phyloP scores from a whole-genome alignment of 75 land plant species.

The Pinus albicaulis region DNA sequence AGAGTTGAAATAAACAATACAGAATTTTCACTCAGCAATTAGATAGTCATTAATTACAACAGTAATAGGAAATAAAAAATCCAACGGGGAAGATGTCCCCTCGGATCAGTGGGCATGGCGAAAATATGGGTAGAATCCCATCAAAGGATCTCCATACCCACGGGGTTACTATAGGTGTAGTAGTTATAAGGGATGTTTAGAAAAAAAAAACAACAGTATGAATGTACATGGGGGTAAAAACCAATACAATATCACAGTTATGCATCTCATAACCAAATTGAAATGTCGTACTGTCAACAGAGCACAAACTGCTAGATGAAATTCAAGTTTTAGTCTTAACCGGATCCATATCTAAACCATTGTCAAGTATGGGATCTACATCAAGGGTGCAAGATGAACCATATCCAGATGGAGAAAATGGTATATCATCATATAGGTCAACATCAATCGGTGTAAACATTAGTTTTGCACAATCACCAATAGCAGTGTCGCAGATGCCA shows the following conservation, averaged over 20 bases:
- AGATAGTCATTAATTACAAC: too few relatives aligned
- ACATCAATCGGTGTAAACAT: constrained; percentile 46
- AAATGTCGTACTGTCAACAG: constrained; percentile 43
- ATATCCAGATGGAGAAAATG: constrained; percentile 33
- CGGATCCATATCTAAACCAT: constrained; percentile 11
- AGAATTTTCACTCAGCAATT: too few relatives aligned
- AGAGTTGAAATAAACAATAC: too few relatives aligned
- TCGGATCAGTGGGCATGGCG: constrained; percentile 74
- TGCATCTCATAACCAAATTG: constrained; percentile 43
- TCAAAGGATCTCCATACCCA: constrained; percentile 68
- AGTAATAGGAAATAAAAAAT: constrained; percentile 17
- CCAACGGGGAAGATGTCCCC: constrained; percentile 54
- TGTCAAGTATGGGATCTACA: constrained; percentile 30
- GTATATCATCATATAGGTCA: constrained; percentile 37
- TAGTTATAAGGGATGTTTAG: too few relatives aligned
- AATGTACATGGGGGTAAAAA: constrained; percentile 45
- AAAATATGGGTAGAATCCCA: constrained; percentile 73
- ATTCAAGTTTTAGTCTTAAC: neutral
- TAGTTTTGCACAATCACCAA: constrained; percentile 35
- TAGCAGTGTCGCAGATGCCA: constrained; percentile 23
- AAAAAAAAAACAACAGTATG: constrained; percentile 44
- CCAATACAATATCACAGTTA: constrained; percentile 35
- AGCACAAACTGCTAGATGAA: constrained; percentile 19
- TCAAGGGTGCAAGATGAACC: constrained; percentile 25
- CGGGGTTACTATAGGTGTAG: constrained; percentile 14